Evolutionary conservation across 306 rosid genomes (phyloP).

Genomic region (Cicer bijugum): DNA sequence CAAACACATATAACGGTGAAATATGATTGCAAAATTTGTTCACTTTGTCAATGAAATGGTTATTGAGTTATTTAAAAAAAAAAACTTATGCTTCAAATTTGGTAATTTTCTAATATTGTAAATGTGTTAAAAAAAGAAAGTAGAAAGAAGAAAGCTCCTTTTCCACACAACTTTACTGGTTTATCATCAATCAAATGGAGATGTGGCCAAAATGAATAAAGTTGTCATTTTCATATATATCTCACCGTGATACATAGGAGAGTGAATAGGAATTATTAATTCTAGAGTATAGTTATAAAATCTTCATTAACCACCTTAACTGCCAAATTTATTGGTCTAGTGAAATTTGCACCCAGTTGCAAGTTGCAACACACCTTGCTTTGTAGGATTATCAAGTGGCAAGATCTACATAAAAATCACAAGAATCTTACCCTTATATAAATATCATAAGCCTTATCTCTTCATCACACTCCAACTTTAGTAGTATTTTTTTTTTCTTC

Average conservation of each 20-base stretch:
- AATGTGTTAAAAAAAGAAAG: constrained; percentile 32
- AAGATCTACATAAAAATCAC: constrained; percentile 36
- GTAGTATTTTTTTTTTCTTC: not conserved
- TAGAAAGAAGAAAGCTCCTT: constrained; percentile 34
- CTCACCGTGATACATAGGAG: constrained; percentile 40
- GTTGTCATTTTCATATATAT: constrained; percentile 51
- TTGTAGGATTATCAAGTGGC: constrained; percentile 28
- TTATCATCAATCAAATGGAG: constrained; percentile 38
- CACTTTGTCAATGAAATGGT: not conserved
- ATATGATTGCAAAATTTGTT: not conserved
- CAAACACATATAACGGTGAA: not conserved
- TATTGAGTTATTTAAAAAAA: not conserved
- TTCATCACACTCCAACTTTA: constrained; percentile 7
- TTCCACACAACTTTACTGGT: not conserved
- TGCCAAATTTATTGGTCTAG: constrained; percentile 42
- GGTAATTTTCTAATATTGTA: constrained; percentile 39
- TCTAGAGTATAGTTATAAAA: constrained; percentile 27
- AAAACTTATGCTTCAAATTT: constrained; percentile 37
- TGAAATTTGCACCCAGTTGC: constrained; percentile 42
- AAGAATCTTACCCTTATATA: constrained; percentile 44
- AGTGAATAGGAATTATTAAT: constrained; percentile 41
- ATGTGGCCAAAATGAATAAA: constrained; percentile 45
- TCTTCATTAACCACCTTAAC: constrained; percentile 48
- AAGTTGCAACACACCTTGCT: constrained; percentile 36
- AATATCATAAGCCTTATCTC: constrained; percentile 30